Evolutionary conservation across 2,329 filamentous ascomycete species (phyloP).

Genomic region (Diplodia scrobiculata): DNA sequence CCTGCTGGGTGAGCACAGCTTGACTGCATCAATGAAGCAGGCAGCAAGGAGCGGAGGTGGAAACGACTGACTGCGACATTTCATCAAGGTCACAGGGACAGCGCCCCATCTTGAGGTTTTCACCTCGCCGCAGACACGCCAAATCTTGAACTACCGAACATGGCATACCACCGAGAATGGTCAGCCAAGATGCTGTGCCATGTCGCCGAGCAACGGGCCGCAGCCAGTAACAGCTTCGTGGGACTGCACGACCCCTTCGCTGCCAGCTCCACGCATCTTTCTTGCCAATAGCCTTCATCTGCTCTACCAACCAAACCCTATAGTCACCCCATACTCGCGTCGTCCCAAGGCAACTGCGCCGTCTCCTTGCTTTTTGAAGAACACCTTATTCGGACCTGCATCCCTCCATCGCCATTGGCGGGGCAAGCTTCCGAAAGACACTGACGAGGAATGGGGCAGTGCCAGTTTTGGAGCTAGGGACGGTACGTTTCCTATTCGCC

Average conservation of each 20-base stretch:
- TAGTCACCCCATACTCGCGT: background rate
- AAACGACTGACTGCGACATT: slow-evolving; percentile 10
- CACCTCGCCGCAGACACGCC: background rate
- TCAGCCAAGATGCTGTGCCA: background rate
- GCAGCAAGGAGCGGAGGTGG: slow-evolving; percentile 4
- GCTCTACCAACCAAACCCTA: background rate
- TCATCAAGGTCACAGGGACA: background rate
- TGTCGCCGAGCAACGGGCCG: slow-evolving; percentile 6
- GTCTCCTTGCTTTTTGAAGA: background rate
- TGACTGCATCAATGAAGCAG: background rate
- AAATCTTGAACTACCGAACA: slow-evolving; percentile 1
- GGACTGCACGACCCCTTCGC: background rate
- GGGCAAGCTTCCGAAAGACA: background rate
- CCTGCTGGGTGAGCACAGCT: background rate
- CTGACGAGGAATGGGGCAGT: background rate
- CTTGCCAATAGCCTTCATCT: background rate
- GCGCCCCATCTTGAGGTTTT: slow-evolving; percentile 12
- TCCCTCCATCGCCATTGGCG: background rate
- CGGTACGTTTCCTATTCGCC: slow-evolving; percentile 1
- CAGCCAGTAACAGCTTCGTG: slow-evolving; percentile 6
- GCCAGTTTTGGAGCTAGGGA: background rate
- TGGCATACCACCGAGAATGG: slow-evolving; percentile 16
- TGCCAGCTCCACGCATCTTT: background rate
- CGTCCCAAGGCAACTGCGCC: background rate
- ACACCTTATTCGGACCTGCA: background rate